phyloP scores from a whole-genome alignment of 2,329 filamentous ascomycete species.

The Monilinia fructigena region DNA sequence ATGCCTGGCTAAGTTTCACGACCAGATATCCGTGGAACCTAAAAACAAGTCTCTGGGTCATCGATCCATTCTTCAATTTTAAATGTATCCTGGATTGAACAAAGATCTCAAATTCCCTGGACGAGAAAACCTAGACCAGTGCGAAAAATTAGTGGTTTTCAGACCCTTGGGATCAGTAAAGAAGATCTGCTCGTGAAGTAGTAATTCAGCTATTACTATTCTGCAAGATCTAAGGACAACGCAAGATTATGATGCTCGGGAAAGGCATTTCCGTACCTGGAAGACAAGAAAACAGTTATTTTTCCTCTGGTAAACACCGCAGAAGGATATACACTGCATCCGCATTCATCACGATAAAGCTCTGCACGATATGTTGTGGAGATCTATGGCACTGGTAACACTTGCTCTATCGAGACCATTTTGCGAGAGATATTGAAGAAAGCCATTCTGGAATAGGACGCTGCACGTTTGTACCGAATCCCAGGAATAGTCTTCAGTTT shows the following conservation, averaged over 20 bases:
- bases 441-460: background rate
- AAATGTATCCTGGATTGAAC: background rate
- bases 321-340: background rate
- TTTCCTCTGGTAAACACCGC: background rate
- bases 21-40: background rate
- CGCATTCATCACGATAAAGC: slow-evolving; percentile 5
- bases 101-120: background rate
- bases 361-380: slow-evolving; percentile 8
- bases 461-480: background rate
- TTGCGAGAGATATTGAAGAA: background rate
- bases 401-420: slow-evolving; percentile 8
- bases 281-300: background rate
- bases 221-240: background rate
- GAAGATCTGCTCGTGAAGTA: background rate
- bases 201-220: background rate
- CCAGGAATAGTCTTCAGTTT: background rate
- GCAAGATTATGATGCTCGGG: background rate
- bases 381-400: background rate
- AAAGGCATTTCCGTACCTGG: background rate
- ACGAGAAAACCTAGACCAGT: background rate
- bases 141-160: background rate
- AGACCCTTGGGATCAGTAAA: background rate
- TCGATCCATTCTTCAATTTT: background rate
- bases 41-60: slow-evolving; percentile 17
- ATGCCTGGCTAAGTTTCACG: background rate